Evolutionary conservation across 768 basidiomycete species (phyloP).

Genomic region (Dendrothele bispora): DNA sequence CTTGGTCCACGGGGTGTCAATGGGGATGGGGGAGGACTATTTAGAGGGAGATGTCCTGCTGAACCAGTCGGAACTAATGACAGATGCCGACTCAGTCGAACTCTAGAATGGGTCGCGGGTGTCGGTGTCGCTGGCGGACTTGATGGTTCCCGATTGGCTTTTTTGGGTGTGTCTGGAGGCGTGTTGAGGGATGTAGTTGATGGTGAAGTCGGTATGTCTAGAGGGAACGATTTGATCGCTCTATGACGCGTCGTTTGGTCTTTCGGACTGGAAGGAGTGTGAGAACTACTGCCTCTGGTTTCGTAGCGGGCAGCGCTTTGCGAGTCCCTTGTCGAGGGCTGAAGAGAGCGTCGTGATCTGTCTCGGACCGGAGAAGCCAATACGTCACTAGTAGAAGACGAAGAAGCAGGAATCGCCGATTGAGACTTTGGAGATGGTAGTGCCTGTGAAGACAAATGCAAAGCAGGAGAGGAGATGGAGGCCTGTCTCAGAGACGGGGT

Average conservation of each 20-base stretch:
- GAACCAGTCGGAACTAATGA: conserved; percentile 37
- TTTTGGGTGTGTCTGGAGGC: conserved; percentile 33
- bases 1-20: conserved; percentile 35
- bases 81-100: conserved; percentile 31
- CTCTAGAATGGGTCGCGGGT: conserved; percentile 38
- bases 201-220: conserved; percentile 25
- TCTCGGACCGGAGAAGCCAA: conserved; percentile 49
- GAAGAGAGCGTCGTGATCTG: conserved; percentile 41
- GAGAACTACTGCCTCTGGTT: not conserved
- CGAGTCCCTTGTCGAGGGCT: conserved; percentile 19
- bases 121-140: conserved; percentile 51
- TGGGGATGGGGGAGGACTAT: conserved; percentile 38
- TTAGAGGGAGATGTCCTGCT: conserved; percentile 37
- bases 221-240: conserved; percentile 29
- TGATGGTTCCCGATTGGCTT: conserved; percentile 36
- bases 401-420: conserved; percentile 43
- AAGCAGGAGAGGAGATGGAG: conserved; percentile 73
- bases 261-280: not conserved
- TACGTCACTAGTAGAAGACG: conserved; percentile 45
- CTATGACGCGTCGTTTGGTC: conserved; percentile 28
- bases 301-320: conserved; percentile 1
- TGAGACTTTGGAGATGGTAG: conserved; percentile 54
- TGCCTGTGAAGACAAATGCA: conserved; percentile 63
- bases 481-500: conserved; percentile 68
- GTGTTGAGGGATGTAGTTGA: conserved; percentile 9